phyloP scores from a whole-genome alignment of 2,329 filamentous ascomycete species.

The Ilyonectria mors-panacis region DNA sequence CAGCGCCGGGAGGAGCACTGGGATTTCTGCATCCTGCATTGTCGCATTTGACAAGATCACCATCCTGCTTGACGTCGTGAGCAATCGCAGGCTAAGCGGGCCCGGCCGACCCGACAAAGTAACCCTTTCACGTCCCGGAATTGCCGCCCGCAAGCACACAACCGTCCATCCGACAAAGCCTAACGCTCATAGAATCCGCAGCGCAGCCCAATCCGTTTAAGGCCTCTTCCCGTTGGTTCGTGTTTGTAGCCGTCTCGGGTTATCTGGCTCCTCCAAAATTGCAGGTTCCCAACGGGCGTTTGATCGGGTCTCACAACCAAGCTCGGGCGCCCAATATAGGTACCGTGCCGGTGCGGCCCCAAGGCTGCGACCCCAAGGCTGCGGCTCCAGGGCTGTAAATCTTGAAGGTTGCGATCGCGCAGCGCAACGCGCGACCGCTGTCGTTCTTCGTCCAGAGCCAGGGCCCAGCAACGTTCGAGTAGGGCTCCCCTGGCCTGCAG shows the following conservation, averaged over 20 bases:
- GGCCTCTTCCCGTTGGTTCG: not conserved
- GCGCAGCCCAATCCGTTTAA: not conserved
- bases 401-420: slow-evolving; percentile 18
- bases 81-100: slow-evolving; percentile 9
- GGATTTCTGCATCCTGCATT: slow-evolving; percentile 35
- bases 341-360: not conserved
- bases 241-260: not conserved
- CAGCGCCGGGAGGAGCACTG: slow-evolving; percentile 27
- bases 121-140: slow-evolving; percentile 5
- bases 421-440: slow-evolving; percentile 21
- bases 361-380: slow-evolving; percentile 4
- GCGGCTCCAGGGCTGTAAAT: slow-evolving; percentile 5
- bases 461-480: slow-evolving; percentile 20
- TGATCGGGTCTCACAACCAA: not conserved
- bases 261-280: not conserved
- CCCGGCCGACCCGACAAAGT: slow-evolving; percentile 12
- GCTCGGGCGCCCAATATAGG: not conserved
- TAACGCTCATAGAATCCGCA: not conserved
- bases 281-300: not conserved
- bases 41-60: slow-evolving; percentile 32
- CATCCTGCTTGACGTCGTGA: slow-evolving; percentile 22
- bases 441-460: slow-evolving; percentile 6
- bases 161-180: not conserved
- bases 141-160: slow-evolving; percentile 1
- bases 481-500: slow-evolving; percentile 35